Percentiles rank a stretch among this genome's conserved stretches.
Conservation (phyloP, 2,329 filamentous ascomycete genomes). For the Neopestalotiopsis sp. region DNA sequence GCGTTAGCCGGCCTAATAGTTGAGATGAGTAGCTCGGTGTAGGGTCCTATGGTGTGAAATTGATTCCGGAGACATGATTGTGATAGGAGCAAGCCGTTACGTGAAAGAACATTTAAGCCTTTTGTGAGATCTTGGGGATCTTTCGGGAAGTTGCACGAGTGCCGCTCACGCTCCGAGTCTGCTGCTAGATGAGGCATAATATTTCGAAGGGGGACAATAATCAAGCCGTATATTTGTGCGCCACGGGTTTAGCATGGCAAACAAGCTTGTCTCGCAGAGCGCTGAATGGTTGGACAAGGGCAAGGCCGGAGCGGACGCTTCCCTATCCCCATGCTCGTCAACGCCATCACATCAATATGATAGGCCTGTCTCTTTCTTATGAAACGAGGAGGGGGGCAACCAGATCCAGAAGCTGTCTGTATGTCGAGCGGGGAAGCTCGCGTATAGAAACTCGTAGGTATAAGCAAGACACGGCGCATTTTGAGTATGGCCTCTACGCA, state of each 20-base stretch:
- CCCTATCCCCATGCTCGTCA: background rate
- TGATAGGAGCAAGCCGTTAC: background rate
- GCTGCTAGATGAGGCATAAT: constrained; percentile 1
- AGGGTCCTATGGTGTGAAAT: background rate
- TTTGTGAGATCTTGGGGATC: background rate
- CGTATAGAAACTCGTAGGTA: background rate
- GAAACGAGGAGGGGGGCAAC: constrained; percentile 5
- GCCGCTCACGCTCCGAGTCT: background rate
- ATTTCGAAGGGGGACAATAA: background rate
- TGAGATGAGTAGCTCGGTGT: background rate
- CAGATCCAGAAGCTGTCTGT: background rate
- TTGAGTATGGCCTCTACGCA: background rate
- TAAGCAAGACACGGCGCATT: background rate
- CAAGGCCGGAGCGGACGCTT: background rate
- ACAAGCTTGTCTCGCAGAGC: background rate
- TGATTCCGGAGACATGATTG: background rate
- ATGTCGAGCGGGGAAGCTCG: background rate
- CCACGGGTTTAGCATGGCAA: background rate
- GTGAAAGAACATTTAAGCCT: background rate
- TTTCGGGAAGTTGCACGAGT: background rate
- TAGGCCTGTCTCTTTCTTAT: background rate
- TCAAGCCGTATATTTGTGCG: background rate
- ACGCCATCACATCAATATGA: background rate
- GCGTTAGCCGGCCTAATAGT: background rate
- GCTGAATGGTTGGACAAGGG: constrained; percentile 7